These are phyloP conservation scores for Aspergillus thermomutatus DNA, from an alignment of 2,329 filamentous ascomycete species.

Conservation along the genomic window DNA sequence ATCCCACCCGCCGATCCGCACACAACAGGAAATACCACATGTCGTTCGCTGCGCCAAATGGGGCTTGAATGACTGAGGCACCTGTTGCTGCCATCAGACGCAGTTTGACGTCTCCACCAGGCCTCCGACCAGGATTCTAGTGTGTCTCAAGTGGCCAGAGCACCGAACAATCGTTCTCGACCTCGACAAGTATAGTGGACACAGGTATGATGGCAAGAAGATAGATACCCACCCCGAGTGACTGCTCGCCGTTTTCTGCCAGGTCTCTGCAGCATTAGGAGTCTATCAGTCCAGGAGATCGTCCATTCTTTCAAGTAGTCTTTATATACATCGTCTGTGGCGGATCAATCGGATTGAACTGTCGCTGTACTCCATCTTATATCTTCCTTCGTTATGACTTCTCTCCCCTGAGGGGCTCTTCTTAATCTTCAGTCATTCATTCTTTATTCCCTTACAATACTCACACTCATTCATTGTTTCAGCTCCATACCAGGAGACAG, in stretches of 20 bases:
- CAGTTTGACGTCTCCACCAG: too few relatives aligned
- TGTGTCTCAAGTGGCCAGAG: not conserved
- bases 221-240: not conserved
- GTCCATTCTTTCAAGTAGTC: not conserved
- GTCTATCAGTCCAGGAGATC: not conserved
- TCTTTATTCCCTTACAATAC: not conserved
- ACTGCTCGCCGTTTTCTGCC: not conserved
- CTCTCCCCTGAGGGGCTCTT: not conserved
- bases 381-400: not conserved
- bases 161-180: not conserved
- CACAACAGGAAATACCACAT: too few relatives aligned
- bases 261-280: not conserved
- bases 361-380: not conserved
- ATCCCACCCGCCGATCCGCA: too few relatives aligned
- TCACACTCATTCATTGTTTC: not conserved
- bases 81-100: too few relatives aligned
- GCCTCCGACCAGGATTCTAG: not conserved
- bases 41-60: too few relatives aligned
- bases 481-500: too few relatives aligned
- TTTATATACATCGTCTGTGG: not conserved
- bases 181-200: not conserved
- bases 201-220: not conserved
- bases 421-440: not conserved
- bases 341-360: not conserved
- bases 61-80: too few relatives aligned